Conservation (phyloP, 768 basidiomycete species). For the Phlegmacium glaucopus region DNA sequence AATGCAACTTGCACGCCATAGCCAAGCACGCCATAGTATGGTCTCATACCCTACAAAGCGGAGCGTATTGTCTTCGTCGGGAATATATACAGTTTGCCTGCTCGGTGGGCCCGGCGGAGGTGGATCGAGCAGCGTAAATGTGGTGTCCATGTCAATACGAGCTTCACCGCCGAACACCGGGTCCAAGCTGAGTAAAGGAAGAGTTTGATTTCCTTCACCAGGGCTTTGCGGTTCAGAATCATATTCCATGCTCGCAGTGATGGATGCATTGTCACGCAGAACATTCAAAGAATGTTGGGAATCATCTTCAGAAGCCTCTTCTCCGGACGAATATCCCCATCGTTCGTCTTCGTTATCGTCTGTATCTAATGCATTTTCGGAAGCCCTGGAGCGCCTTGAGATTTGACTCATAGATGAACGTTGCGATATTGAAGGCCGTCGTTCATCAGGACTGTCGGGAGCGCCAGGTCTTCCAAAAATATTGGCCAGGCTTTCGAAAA, state of each 20-base stretch:
- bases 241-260: conserved; percentile 63
- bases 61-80: conserved; percentile 87
- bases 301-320: conserved; percentile 57
- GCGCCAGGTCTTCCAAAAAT: conserved; percentile 55
- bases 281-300: conserved; percentile 28
- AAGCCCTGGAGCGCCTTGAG: conserved; percentile 53
- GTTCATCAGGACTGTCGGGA: conserved; percentile 35
- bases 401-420: conserved; percentile 50
- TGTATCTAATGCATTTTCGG: conserved; percentile 53
- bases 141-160: conserved; percentile 75
- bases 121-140: conserved; percentile 58
- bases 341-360: conserved; percentile 66
- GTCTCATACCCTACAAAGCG: conserved; percentile 86
- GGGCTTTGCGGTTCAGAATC: conserved; percentile 72
- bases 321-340: conserved; percentile 93
- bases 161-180: conserved; percentile 82
- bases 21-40: conserved; percentile 51
- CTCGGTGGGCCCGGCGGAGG: conserved; percentile 82
- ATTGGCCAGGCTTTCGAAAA: conserved; percentile 66
- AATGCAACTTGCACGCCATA: conserved; percentile 73
- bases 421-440: conserved; percentile 55
- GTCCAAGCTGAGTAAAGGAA: conserved; percentile 72
- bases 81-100: conserved; percentile 79
- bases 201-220: conserved; percentile 35
- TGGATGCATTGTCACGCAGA: conserved; percentile 39